Evolutionary conservation across 2,329 filamentous ascomycete genomes (phyloP).

Genomic region (Fusarium denticulatum): DNA sequence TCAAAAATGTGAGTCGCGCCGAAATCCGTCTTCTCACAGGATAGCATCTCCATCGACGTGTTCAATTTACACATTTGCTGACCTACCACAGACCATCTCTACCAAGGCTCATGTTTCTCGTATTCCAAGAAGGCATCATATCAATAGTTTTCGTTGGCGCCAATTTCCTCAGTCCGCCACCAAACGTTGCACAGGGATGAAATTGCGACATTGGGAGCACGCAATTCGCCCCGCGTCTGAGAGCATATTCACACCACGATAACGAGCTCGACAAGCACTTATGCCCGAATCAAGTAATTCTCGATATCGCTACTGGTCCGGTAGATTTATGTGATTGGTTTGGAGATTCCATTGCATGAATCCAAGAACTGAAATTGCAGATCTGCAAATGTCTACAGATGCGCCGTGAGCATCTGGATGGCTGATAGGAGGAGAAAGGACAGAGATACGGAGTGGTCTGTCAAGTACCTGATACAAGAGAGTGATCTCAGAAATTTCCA

Average conservation of each 20-base stretch:
- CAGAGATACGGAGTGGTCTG: background rate
- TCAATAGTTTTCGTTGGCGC: background rate
- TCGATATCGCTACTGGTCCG: background rate
- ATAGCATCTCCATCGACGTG: too few species aligned
- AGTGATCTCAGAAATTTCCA: accelerated
- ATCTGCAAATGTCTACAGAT: background rate
- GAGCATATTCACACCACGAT: background rate
- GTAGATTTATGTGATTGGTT: background rate
- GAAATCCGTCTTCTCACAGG: background rate
- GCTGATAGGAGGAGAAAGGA: background rate
- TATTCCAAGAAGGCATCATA: too few species aligned
- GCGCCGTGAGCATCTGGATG: background rate
- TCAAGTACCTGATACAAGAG: background rate
- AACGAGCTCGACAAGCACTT: background rate
- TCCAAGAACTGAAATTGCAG: background rate
- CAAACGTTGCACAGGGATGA: background rate
- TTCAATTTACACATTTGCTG: background rate
- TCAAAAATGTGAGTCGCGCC: background rate
- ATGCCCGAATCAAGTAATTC: background rate
- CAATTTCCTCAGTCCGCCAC: background rate
- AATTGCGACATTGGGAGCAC: background rate
- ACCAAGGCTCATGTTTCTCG: too few species aligned
- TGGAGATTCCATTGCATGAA: accelerated
- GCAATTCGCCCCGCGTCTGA: background rate
- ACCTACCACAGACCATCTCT: too few species aligned